A percentile compares a stretch with the other conserved stretches of the same genome.
Evolutionary conservation across 768 basidiomycete species (phyloP).

Genomic region (Cubamyces sp.): DNA sequence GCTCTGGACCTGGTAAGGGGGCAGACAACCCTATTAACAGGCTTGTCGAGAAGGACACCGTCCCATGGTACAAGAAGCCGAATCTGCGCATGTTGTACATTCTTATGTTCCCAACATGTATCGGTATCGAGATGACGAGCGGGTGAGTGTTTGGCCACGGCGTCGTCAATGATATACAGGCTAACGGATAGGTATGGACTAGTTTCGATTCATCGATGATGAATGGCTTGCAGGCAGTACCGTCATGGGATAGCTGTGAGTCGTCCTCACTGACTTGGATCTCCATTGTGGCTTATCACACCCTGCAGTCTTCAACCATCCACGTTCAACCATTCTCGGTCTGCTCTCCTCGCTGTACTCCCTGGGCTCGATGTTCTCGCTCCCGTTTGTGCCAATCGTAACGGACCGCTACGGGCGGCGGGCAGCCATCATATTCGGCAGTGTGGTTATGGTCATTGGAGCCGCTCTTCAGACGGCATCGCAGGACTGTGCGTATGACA

Average conservation of each 20-base stretch:
- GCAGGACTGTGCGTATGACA: conserved; percentile 42
- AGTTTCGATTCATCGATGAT: conserved; percentile 67
- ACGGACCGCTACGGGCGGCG: conserved; percentile 57
- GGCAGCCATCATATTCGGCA: conserved; percentile 54
- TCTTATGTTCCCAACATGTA: conserved; percentile 60
- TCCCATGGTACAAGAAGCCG: conserved; percentile 65
- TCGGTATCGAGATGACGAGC: conserved; percentile 66
- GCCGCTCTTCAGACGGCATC: conserved; percentile 33
- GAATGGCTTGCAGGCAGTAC: conserved; percentile 62
- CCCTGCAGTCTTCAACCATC: conserved; percentile 52
- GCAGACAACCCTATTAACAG: conserved; percentile 1
- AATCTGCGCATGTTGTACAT: conserved; percentile 61
- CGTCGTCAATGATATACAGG: not conserved
- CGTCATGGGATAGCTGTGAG: conserved; percentile 59
- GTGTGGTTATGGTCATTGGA: conserved; percentile 39
- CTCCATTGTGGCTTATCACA: not conserved
- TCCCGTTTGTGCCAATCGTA: conserved; percentile 56
- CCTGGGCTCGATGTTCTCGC: conserved; percentile 56
- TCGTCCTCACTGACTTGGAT: not conserved
- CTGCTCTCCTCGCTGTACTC: conserved; percentile 62
- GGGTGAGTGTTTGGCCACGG: conserved; percentile 41
- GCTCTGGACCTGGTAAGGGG: not conserved
- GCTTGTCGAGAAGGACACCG: conserved; percentile 44
- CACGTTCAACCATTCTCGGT: conserved; percentile 58
- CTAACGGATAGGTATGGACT: not conserved